Conservation (phyloP, 768 basidiomycete species). For the Lactarius sanguifluus region DNA sequence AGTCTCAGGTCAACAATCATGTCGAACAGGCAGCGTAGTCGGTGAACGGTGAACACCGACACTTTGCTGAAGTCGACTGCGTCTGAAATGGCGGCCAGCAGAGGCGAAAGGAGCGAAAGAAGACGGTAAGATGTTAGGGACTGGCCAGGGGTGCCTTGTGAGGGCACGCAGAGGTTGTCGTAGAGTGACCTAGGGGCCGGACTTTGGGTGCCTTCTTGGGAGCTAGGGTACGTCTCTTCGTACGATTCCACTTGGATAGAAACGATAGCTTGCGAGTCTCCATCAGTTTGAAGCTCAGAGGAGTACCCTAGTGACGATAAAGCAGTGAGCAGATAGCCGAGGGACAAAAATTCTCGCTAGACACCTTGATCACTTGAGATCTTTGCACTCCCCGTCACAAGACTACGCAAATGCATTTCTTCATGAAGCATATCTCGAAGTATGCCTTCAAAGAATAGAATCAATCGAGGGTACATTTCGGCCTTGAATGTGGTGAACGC, state of each 20-base stretch:
- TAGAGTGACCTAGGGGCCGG: slow-evolving; percentile 27
- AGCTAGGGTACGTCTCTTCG: slow-evolving; percentile 8
- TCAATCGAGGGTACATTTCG: slow-evolving; percentile 61
- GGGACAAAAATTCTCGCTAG: neutral
- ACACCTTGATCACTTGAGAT: slow-evolving; percentile 12
- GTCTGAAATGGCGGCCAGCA: slow-evolving; percentile 63
- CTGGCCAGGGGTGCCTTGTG: slow-evolving; percentile 61
- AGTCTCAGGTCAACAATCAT: slow-evolving; percentile 56
- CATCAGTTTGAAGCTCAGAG: slow-evolving; percentile 5
- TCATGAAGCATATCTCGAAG: slow-evolving; percentile 54
- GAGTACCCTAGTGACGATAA: slow-evolving; percentile 5
- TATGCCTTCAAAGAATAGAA: slow-evolving; percentile 67
- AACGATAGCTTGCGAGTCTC: slow-evolving; percentile 12
- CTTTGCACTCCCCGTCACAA: neutral
- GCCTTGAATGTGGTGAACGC: slow-evolving; percentile 66
- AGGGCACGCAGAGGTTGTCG: slow-evolving; percentile 33
- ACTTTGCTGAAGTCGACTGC: slow-evolving; percentile 44
- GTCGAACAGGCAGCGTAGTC: slow-evolving; percentile 54
- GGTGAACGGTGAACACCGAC: slow-evolving; percentile 43
- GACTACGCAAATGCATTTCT: slow-evolving; percentile 38
- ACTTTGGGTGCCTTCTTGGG: slow-evolving; percentile 30
- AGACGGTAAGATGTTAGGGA: slow-evolving; percentile 54
- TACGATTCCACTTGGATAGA: slow-evolving; percentile 31
- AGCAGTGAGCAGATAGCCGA: slow-evolving; percentile 1
- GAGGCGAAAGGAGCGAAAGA: slow-evolving; percentile 59